Evolutionary conservation across 257 asterid genomes (phyloP).

Genomic region (Plantago ovata): DNA sequence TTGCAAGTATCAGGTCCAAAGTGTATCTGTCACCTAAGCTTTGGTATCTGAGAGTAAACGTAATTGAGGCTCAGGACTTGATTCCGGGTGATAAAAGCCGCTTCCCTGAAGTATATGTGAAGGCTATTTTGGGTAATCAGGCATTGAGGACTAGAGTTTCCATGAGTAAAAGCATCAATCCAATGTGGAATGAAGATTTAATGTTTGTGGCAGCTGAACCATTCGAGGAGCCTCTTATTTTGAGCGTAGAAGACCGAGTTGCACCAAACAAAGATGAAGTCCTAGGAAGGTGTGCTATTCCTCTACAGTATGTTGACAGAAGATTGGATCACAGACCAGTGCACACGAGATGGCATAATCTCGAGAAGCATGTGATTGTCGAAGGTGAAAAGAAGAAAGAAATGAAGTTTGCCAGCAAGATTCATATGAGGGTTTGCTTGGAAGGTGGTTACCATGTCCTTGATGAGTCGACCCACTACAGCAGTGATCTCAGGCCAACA

Average conservation of each 20-base stretch:
- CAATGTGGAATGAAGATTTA: conserved; percentile 34
- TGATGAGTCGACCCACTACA: conserved; percentile 80
- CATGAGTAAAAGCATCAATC: conserved; percentile 8
- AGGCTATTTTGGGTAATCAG: conserved; percentile 27
- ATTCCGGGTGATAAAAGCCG: not conserved
- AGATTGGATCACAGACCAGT: conserved; percentile 49
- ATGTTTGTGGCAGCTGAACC: conserved; percentile 36
- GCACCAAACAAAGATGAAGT: conserved; percentile 28
- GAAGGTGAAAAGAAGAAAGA: conserved; percentile 47
- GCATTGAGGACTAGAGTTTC: conserved; percentile 17
- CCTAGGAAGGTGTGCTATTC: conserved; percentile 58
- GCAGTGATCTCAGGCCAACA: conserved; percentile 73
- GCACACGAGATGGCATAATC: conserved; percentile 56
- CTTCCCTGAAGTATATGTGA: conserved; percentile 17
- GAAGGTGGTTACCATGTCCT: conserved; percentile 98
- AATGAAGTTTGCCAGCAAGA: conserved; percentile 41
- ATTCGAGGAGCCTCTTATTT: conserved; percentile 25
- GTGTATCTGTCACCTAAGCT: conserved; percentile 22
- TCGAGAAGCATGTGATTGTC: conserved; percentile 46
- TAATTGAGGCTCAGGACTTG: conserved; percentile 9
- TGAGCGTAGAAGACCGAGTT: conserved; percentile 20
- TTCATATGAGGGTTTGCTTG: conserved; percentile 67
- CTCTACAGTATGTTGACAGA: conserved; percentile 53
- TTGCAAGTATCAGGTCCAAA: conserved; percentile 6
- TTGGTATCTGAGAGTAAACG: conserved; percentile 9